These are phyloP conservation scores for Coniella lustricola DNA, from an alignment of 2,329 filamentous ascomycete species.

Conservation along the genomic window DNA sequence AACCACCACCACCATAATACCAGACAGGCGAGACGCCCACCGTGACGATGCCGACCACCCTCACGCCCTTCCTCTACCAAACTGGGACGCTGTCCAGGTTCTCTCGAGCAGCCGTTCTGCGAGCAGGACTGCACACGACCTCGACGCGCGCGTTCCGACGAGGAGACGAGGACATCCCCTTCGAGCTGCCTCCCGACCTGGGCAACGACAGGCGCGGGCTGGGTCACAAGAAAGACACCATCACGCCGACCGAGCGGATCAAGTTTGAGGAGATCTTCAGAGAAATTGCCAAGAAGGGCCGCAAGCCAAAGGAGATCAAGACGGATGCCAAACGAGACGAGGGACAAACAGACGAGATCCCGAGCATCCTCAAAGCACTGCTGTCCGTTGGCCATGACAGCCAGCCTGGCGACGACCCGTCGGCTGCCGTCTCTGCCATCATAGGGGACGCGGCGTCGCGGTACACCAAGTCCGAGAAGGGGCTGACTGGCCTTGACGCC, in stretches of 20 bases:
- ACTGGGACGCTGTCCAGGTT: slow-evolving; percentile 46
- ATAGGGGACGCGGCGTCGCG: slow-evolving; percentile 22
- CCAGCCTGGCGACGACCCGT: neutral
- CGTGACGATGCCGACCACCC: slow-evolving; percentile 37
- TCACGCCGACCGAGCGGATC: slow-evolving; percentile 47
- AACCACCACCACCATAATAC: neutral
- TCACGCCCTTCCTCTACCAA: slow-evolving; percentile 65
- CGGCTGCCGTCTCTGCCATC: slow-evolving; percentile 21
- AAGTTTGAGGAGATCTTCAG: slow-evolving; percentile 50
- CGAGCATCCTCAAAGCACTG: slow-evolving; percentile 6
- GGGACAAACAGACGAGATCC: neutral
- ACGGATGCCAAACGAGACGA: slow-evolving; percentile 2
- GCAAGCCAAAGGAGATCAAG: slow-evolving; percentile 19
- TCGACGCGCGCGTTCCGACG: slow-evolving; percentile 12
- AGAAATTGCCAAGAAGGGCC: slow-evolving; percentile 38
- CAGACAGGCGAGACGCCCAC: neutral
- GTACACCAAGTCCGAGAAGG: slow-evolving; percentile 4
- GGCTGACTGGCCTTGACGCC: slow-evolving; percentile 13
- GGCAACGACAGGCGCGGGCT: slow-evolving; percentile 21
- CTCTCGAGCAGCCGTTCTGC: slow-evolving; percentile 21
- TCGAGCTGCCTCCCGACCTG: slow-evolving; percentile 37
- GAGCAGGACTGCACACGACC: slow-evolving; percentile 21
- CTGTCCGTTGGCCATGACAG: neutral
- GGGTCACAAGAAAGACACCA: slow-evolving; percentile 35
- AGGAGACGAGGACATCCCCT: slow-evolving; percentile 39